Conservation (phyloP, 1,284 basidiomycete genomes). For the Porodaedalea pini region DNA sequence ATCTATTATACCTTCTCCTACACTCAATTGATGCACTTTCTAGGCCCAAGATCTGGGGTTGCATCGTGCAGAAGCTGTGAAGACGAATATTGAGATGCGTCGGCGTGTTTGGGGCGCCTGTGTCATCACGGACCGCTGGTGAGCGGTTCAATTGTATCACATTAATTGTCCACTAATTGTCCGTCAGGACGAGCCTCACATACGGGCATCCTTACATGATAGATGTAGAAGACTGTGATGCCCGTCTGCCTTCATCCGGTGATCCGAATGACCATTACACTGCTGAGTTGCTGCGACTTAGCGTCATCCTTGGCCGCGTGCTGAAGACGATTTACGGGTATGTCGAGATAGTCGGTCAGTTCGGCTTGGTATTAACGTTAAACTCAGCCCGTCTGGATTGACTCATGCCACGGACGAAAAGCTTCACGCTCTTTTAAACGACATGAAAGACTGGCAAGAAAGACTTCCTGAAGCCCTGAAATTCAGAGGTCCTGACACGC, state of each 20-base stretch:
- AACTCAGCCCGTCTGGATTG: constrained; percentile 76
- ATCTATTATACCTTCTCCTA: background rate
- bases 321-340: constrained; percentile 89
- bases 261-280: constrained; percentile 72
- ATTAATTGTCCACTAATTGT: constrained; percentile 4
- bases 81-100: constrained; percentile 75
- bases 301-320: constrained; percentile 82
- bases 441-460: constrained; percentile 76
- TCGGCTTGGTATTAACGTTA: constrained; percentile 10
- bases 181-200: constrained; percentile 64
- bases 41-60: constrained; percentile 91
- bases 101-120: constrained; percentile 89
- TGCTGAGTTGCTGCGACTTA: constrained; percentile 84
- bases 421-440: constrained; percentile 63
- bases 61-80: constrained; percentile 81
- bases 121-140: constrained; percentile 91
- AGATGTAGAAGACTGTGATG: constrained; percentile 91
- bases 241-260: constrained; percentile 77
- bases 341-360: constrained; percentile 19
- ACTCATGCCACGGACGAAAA: constrained; percentile 77
- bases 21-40: constrained; percentile 14
- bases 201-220: constrained; percentile 90
- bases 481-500: constrained; percentile 66
- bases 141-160: constrained; percentile 27
- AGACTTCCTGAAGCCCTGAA: constrained; percentile 72